Conservation (phyloP, 345 rosid genomes). For the Theobroma cacao region DNA sequence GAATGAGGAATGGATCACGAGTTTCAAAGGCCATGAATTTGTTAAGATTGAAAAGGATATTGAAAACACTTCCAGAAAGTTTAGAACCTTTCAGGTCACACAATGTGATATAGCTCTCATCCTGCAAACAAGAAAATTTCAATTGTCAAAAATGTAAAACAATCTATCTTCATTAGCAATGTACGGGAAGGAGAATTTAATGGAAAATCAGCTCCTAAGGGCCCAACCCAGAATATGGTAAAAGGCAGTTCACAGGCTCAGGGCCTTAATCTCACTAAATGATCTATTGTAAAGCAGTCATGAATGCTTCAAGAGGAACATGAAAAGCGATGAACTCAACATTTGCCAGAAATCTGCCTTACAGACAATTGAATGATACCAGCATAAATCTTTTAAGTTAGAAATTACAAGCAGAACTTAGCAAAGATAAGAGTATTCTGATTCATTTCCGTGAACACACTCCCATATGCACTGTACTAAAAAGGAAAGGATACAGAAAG, state of each 20-base stretch:
- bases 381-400: not conserved
- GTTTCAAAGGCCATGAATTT: conserved; percentile 97
- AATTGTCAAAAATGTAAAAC: conserved; percentile 16
- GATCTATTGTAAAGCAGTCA: not conserved
- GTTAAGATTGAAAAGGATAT: conserved; percentile 92
- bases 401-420: not conserved
- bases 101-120: conserved; percentile 63
- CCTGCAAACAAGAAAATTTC: conserved; percentile 42
- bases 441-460: not conserved
- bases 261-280: not conserved
- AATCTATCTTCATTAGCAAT: not conserved
- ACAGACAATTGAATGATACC: not conserved
- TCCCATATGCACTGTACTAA: not conserved
- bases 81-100: conserved; percentile 76
- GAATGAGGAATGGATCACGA: conserved; percentile 95
- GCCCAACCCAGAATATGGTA: not conserved
- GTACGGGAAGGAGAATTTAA: not conserved
- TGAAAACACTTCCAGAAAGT: conserved; percentile 89
- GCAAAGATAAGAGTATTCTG: not conserved
- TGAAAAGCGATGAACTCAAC: not conserved
- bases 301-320: not conserved
- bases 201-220: not conserved
- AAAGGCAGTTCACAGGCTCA: not conserved
- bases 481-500: not conserved
- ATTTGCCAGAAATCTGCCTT: not conserved